Conservation (phyloP, 2,329 filamentous ascomycete species). For the Microdochium trichocladiopsis region DNA sequence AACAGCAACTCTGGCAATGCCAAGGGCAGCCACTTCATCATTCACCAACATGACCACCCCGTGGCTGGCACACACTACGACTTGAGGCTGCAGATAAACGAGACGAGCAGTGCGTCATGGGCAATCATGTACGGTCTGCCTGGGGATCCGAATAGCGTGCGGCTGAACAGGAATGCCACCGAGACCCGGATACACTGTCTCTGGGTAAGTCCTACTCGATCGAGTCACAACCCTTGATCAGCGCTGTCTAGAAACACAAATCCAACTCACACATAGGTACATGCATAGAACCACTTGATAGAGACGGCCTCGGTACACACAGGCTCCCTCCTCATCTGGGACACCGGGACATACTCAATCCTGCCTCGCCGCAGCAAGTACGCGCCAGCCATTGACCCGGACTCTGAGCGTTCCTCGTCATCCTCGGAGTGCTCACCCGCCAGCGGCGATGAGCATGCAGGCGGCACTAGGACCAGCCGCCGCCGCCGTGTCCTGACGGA, state of each 20-base stretch:
- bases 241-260: no score
- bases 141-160: conserved; percentile 46
- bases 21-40: conserved; percentile 51
- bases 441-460: conserved; percentile 11
- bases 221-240: no score
- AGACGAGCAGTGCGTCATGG: conserved; percentile 58
- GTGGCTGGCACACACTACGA: conserved; percentile 64
- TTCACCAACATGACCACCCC: conserved; percentile 70
- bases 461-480: conserved; percentile 6
- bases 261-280: no score
- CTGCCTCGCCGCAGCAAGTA: conserved; percentile 33
- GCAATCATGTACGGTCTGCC: conserved; percentile 58
- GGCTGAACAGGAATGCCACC: conserved; percentile 51
- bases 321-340: conserved; percentile 56
- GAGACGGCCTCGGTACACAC: conserved; percentile 47
- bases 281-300: conserved; percentile 50
- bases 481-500: conserved; percentile 14
- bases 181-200: conserved; percentile 56
- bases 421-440: conserved; percentile 21
- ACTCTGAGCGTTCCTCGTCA: conserved; percentile 14
- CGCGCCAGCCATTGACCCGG: conserved; percentile 19
- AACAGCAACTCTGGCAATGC: conserved; percentile 17
- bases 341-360: conserved; percentile 51
- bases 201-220: conserved; percentile 43
- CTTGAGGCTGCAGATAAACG: conserved; percentile 62